phyloP scores from a whole-genome alignment of 306 rosid species.

The Astragalus glycyphyllos region DNA sequence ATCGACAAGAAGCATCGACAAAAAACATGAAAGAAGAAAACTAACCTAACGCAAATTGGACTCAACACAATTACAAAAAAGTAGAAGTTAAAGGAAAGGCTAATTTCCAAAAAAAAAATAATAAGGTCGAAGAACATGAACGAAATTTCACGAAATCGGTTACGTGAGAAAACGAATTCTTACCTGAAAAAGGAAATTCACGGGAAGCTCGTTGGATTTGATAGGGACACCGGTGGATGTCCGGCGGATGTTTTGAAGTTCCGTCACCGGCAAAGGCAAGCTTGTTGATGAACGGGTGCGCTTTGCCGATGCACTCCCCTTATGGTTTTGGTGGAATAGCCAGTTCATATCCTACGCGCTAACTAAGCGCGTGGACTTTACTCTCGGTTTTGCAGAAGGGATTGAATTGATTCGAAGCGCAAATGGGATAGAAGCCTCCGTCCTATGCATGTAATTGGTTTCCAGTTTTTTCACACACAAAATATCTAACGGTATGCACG shows the following conservation, averaged over 20 bases:
- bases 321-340: slow-evolving; percentile 32
- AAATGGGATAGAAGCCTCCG: background rate
- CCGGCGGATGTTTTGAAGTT: slow-evolving; percentile 52
- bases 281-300: slow-evolving; percentile 54
- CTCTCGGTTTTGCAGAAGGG: background rate
- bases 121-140: slow-evolving; percentile 7
- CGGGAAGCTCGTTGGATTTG: slow-evolving; percentile 22
- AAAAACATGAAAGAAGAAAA: background rate
- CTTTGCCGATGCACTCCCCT: slow-evolving; percentile 32
- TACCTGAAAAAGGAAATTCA: slow-evolving; percentile 42
- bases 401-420: background rate
- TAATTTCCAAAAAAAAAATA: slow-evolving; percentile 29
- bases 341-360: slow-evolving; percentile 44
- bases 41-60: slow-evolving; percentile 38
- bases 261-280: slow-evolving; percentile 64
- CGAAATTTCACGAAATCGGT: slow-evolving; percentile 14
- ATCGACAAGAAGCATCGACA: slow-evolving; percentile 29
- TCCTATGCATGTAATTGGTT: slow-evolving; percentile 33
- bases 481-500: slow-evolving; percentile 41
- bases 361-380: slow-evolving; percentile 30
- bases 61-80: slow-evolving; percentile 13
- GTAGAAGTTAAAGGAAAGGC: slow-evolving; percentile 23
- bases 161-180: slow-evolving; percentile 41
- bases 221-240: slow-evolving; percentile 48
- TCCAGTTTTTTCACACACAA: background rate